Percentiles rank a stretch among this genome's conserved stretches.
phyloP scores from a whole-genome alignment of 148 eudicot genomes.

The Pouteria glomerata region DNA sequence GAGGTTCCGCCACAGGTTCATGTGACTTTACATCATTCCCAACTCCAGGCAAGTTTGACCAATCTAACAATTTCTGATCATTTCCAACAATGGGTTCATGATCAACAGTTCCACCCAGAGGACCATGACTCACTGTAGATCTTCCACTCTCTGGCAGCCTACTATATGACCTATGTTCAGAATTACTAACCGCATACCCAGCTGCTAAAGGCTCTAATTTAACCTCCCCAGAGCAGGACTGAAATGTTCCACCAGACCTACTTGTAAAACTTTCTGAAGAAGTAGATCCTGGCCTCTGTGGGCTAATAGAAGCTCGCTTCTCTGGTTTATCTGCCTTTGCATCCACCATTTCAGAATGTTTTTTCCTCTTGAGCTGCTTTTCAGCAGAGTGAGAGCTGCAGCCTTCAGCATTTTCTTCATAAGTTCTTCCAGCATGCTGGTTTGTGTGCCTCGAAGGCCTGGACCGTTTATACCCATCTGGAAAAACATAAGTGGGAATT shows the following conservation, averaged over 20 bases:
- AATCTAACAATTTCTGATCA: neutral
- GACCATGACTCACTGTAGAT: constrained; percentile 10
- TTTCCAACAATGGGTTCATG: neutral
- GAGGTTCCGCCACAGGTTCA: constrained; percentile 2
- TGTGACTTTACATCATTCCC: constrained; percentile 18
- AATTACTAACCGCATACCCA: constrained; percentile 20
- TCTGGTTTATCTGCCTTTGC: constrained; percentile 27
- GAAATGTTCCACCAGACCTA: constrained; percentile 19
- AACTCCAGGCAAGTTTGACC: constrained; percentile 8
- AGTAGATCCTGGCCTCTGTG: constrained; percentile 34
- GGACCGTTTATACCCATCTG: constrained; percentile 34
- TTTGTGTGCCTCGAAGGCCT: constrained; percentile 28
- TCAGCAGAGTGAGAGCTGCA: constrained; percentile 29
- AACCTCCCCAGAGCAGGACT: constrained; percentile 21
- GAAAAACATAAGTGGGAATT: constrained; percentile 45
- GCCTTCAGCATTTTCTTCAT: constrained; percentile 33
- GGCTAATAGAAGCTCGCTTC: constrained; percentile 58
- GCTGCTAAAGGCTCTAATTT: constrained; percentile 17
- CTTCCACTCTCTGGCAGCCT: constrained; percentile 13
- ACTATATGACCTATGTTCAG: constrained; percentile 20
- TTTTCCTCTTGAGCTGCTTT: constrained; percentile 44
- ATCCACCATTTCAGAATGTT: constrained; percentile 32
- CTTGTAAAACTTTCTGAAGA: constrained; percentile 44
- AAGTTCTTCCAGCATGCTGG: constrained; percentile 34
- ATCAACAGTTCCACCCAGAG: constrained; percentile 6